Evolutionary conservation across 2,329 filamentous ascomycete genomes (phyloP), one percentile per base, ranked within the genome.

Genomic region (Aspergillus terreus): DNA sequence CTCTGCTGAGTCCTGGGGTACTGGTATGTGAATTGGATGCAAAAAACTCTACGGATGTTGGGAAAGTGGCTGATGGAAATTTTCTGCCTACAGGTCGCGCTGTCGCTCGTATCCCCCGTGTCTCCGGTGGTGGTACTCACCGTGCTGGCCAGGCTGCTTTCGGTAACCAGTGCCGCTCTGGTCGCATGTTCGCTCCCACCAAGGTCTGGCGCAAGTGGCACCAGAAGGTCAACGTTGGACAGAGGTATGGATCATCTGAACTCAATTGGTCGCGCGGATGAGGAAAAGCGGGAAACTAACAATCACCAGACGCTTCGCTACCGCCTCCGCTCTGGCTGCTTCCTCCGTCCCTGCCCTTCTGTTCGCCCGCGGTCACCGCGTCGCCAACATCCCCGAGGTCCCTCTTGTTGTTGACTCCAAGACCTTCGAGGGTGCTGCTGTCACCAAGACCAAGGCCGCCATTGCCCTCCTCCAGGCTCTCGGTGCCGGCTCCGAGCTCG

Each of bases 161-260:
- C 80, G 94, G 94, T 90, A 99, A 99, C 89, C 91, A 92, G 91
- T 99, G 94, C 83, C 92, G 94, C 78, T 96, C 92, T 76, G 94
- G 95, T 83, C 94, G 94, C 82, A 99, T 99, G 94, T 99, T 99
- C 82, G 94, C 94, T 68, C 94, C 94, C 66, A 99, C 94, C 81
- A 99, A 99, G 88, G 88, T 96, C 82, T 99, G 94, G 95, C 86
- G 94, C 78, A 96, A 96, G 84, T 99, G 94, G 95, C 94, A 99
- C 85, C 85, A 96, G 84, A 97, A 97, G 91, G 85, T 99, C 86
- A 96, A 95, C 85, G 85, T 95, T 79, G 88, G 88, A 78, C 94
- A 99, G 86, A 96, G 94, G 90, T 91, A 76, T 78, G 84, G 36
- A 44, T 25, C 9, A 43, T 32, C 17, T n/a, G 32, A 14, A 27